A percentile compares a stretch with the other conserved stretches of the same genome.
These are phyloP conservation scores for Raddia distichophylla DNA, from an alignment of 176 grass and related monocot genomes.

Conservation along the genomic window DNA sequence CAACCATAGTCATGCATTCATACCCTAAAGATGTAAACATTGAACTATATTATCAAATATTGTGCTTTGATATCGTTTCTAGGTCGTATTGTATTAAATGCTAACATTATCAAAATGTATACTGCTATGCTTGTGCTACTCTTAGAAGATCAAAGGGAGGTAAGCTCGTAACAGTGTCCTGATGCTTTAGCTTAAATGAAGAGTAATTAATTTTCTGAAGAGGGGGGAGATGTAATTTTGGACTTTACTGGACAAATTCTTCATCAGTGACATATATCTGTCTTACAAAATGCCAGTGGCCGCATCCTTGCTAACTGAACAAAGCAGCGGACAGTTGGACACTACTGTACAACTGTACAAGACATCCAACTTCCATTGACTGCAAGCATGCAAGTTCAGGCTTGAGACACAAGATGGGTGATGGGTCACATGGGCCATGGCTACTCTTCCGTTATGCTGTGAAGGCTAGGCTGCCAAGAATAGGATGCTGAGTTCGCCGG, in stretches of 20 bases:
- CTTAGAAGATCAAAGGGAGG: no score
- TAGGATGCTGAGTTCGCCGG: slow-evolving; percentile 41
- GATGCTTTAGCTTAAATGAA: neutral
- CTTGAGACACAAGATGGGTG: neutral
- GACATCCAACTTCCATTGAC: neutral
- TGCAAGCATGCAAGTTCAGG: neutral
- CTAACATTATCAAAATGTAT: no score
- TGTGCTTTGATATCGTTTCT: no score
- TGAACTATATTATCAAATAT: no score
- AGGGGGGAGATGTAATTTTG: neutral
- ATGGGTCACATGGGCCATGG: neutral
- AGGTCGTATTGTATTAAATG: no score
- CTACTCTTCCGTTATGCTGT: slow-evolving; percentile 67
- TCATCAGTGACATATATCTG: no score
- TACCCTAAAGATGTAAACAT: no score
- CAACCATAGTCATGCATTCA: no score
- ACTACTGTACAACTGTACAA: neutral
- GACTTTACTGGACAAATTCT: neutral
- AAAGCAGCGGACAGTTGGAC: neutral
- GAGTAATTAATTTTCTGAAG: neutral
- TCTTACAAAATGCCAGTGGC: neutral
- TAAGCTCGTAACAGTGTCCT: no score
- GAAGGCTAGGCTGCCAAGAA: slow-evolving; percentile 64
- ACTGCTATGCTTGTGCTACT: no score
- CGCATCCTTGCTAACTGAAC: neutral